Percentiles rank a stretch among this genome's conserved stretches.
Conservation (phyloP, 768 basidiomycete genomes). For the Lentinula lateritia region DNA sequence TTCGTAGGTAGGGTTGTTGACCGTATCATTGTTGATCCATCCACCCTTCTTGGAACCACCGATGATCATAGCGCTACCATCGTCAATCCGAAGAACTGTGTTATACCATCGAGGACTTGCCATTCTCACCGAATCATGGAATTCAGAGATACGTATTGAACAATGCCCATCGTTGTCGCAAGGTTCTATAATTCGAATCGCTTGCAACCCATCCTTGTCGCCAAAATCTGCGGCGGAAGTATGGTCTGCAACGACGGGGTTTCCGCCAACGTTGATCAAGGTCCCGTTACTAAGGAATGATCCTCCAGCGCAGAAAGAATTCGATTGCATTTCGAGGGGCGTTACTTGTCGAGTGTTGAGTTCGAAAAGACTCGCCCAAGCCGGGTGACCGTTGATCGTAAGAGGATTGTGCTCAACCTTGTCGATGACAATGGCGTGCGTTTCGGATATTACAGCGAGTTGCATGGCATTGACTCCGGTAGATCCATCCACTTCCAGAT, state of each 20-base stretch:
- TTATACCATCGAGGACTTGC: slow-evolving; percentile 81
- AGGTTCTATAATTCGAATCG: slow-evolving; percentile 66
- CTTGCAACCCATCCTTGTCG: slow-evolving; percentile 68
- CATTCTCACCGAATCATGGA: slow-evolving; percentile 60
- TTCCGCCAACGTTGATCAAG: slow-evolving; percentile 75
- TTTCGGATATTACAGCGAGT: slow-evolving; percentile 58
- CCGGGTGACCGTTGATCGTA: slow-evolving; percentile 67
- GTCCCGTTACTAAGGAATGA: slow-evolving; percentile 75
- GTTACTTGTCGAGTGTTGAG: slow-evolving; percentile 55
- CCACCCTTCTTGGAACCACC: slow-evolving; percentile 80
- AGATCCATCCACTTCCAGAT: slow-evolving; percentile 54
- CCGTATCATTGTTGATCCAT: slow-evolving; percentile 80
- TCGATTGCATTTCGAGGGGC: slow-evolving; percentile 63
- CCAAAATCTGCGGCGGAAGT: slow-evolving; percentile 73
- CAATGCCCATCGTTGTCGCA: slow-evolving; percentile 49
- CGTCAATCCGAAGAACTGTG: slow-evolving; percentile 60
- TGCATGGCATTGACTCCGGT: slow-evolving; percentile 83
- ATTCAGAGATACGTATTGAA: slow-evolving; percentile 46
- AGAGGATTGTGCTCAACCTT: slow-evolving; percentile 86
- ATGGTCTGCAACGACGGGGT: slow-evolving; percentile 62
- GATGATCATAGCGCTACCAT: slow-evolving; percentile 81
- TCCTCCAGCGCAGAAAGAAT: slow-evolving; percentile 86
- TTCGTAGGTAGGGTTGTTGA: slow-evolving; percentile 78
- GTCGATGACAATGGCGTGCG: slow-evolving; percentile 71
- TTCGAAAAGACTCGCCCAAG: slow-evolving; percentile 77